Conservation (phyloP, 371 early-diverging fungal genomes). For the Rhizopus arrhizus region DNA sequence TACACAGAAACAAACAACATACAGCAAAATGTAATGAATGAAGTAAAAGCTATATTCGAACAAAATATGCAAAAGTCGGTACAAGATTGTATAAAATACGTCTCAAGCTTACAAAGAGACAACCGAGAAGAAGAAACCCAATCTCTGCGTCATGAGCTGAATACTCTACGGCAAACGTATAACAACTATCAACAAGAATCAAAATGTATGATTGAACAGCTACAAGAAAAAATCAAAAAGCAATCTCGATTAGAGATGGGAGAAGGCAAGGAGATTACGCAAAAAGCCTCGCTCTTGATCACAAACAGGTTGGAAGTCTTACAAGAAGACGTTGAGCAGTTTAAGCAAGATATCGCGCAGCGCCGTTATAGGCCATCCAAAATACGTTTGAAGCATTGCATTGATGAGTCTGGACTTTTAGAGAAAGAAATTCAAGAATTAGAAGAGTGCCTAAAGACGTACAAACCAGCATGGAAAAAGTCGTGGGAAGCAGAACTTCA, state of each 20-base stretch:
- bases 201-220: slow-evolving; percentile 12
- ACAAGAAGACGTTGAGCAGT: slow-evolving; percentile 72
- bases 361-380: slow-evolving; percentile 69
- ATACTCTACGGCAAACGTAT: no score
- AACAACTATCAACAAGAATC: neutral
- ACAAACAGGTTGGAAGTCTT: slow-evolving; percentile 66
- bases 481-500: slow-evolving; percentile 83
- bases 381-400: slow-evolving; percentile 53
- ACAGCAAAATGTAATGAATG: no score
- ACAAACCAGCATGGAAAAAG: slow-evolving; percentile 75
- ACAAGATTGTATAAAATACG: no score
- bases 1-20: neutral
- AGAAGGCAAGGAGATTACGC: slow-evolving; percentile 62
- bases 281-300: slow-evolving; percentile 55
- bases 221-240: no score
- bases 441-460: slow-evolving; percentile 47
- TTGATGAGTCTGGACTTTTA: slow-evolving; percentile 52
- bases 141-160: no score
- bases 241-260: slow-evolving; percentile 42
- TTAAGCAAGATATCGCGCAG: slow-evolving; percentile 76
- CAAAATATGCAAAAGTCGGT: no score
- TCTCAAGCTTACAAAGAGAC: no score
- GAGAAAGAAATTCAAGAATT: slow-evolving; percentile 51
- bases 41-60: no score
- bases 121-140: no score